These are phyloP conservation scores for Desmodesmus armatus DNA, from an alignment of 139 green algal species.

Conservation along the genomic window DNA sequence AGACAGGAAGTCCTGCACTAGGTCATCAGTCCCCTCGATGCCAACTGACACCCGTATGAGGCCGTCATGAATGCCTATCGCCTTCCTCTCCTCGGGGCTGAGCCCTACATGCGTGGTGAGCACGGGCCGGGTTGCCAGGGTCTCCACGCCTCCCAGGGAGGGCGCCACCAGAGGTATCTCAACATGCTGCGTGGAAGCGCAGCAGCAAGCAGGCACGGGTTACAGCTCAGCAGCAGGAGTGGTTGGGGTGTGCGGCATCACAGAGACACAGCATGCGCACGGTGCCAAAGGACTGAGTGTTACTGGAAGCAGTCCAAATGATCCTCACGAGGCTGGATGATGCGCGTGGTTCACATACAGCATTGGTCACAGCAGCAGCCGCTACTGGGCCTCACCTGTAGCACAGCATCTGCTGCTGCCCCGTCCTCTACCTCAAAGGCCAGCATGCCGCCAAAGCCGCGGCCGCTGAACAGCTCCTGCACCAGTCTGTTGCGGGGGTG, in stretches of 20 bases:
- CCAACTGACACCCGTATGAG: conserved; percentile 75
- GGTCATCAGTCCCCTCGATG: conserved; percentile 78
- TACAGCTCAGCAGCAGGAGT: not conserved
- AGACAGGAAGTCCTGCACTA: conserved; percentile 72
- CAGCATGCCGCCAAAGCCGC: conserved; percentile 77
- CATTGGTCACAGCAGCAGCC: not conserved
- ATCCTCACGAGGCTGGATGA: not conserved
- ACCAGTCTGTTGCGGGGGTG: conserved; percentile 91
- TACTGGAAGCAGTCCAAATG: not conserved
- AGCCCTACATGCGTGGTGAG: conserved; percentile 82
- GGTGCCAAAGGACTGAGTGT: not conserved
- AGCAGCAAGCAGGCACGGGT: conserved; percentile 88
- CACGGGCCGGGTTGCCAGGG: conserved; percentile 93
- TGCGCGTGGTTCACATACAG: not conserved
- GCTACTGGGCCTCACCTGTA: conserved; percentile 32
- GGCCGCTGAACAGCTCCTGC: conserved; percentile 80
- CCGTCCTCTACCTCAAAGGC: conserved; percentile 77
- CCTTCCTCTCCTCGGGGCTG: conserved; percentile 56
- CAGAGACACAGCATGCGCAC: too few relatives aligned
- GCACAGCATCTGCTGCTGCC: conserved; percentile 37
- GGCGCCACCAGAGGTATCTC: conserved; percentile 94
- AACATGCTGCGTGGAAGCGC: conserved; percentile 82
- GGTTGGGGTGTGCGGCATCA: not conserved
- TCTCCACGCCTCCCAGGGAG: conserved; percentile 92
- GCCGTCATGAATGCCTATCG: conserved; percentile 79